Evolutionary conservation across 2,329 filamentous ascomycete genomes (phyloP), one percentile per base, ranked within the genome.

Genomic region (Sarocladiaceae sp.): DNA sequence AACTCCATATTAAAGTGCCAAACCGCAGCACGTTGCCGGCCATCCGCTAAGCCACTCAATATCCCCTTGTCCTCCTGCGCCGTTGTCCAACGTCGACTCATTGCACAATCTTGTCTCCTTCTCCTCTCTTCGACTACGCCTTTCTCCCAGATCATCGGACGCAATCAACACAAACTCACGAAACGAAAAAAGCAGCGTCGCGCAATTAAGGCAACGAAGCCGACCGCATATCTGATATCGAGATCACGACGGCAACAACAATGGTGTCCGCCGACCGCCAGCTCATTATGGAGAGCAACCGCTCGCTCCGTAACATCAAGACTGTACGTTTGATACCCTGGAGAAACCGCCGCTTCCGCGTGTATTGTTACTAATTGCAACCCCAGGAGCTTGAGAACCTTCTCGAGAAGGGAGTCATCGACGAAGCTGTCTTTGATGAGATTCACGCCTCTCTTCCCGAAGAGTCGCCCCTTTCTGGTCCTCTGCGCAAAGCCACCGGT

Each of bases 371-470:
- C 23, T 36, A 37, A 47, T 35, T n/a, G n/a, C 11, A 15, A 2
- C 11, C 33, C 49, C 59, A 96, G 92, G 92, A 97, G 74, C 87
- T 97, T 55, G 91, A 96, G 70, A 88, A 85, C 60, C 88, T 97
- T 55, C 82, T 90, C 59, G 92, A 96, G 67, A 83, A 87, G 63
- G 86, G 86, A 59, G 78, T 92, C 64, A 89, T 97, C 66, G 83
- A 80, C 57, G 84, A 88, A 54, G 73, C 83, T 52, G 83, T 86
- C 64, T 90, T 92, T 66, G 86, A 89, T 63, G 79, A 78, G 50
- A 90, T 97, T 67, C 78, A 86, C 64, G 73, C 76, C 57, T 79
- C 88, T 62, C 84, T 97, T 28, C 93, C 92, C 31, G 72, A 79
- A 58, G 88, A 91, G 65, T 81, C 81, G 15, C 74, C 82, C 18